Base-by-base conservation (phyloP, 768 basidiomycete species). In the Lentinula sp. region DNA sequence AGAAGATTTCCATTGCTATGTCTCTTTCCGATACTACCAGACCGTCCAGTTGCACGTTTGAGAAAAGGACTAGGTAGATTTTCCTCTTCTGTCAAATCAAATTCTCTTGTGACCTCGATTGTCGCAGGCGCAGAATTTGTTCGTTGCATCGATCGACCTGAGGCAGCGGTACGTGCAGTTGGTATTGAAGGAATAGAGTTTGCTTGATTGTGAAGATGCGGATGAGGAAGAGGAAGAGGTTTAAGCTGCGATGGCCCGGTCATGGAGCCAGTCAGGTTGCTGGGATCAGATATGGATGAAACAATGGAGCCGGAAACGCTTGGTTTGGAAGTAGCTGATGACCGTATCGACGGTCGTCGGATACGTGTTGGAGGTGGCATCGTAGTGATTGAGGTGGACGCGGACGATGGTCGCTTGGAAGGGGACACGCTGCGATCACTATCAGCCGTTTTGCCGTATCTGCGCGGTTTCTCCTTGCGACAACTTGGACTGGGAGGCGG, bases 51-150 rank as follows among this genome's bases (percentile, higher is more conserved):
- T n/a, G 60, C 58, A 41, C 28, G 68, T 35, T 87, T 88, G 46
- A 93, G 69, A 73, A 93, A 93, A 5, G 91, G 92, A 68, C 89
- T 91, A 0, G 91, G 92, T 0, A 93, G 78, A 70, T 92, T 93
- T 70, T 91, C 91, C 69, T 91, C 91, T 68, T 93, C 90, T 0
- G 78, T 77, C 9, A 88, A 66, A 69, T 92, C 86, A 66, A 91
- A 93, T 61, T 80, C 74, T 43, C 16, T 28, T 10, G 23, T 28
- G 12, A 33, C 6, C 28, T 39, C 53, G 36, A 37, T 36, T 3
- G 84, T 76, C 3, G 80, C 71, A 0, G 51, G 59, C 1, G 23
- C 33, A 2, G 66, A 62, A 3, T 57, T 60, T 33, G 59, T 60
- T 41, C 59, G 48, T 7, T 60, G 59, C 59, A 60, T 60, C 8